A percentile compares a stretch with the other conserved stretches of the same genome.
Evolutionary conservation across 2,329 filamentous ascomycete species (phyloP).

Genomic region (Thermomyces lanuginosus): DNA sequence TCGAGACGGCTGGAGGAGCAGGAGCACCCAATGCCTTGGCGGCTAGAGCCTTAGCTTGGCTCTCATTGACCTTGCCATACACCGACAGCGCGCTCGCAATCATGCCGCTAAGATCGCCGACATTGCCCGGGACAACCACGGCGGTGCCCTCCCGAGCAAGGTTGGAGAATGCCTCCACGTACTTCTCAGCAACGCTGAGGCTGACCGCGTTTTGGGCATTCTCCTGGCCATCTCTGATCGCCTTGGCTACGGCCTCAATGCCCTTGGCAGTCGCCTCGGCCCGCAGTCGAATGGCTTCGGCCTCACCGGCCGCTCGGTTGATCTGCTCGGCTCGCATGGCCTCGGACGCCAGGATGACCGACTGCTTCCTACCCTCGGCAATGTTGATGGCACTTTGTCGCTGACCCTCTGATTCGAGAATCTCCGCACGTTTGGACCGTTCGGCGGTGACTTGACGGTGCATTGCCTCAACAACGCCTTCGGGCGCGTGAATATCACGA

Average conservation of each 20-base stretch:
- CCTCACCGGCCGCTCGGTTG: constrained; percentile 82
- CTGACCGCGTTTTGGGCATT: constrained; percentile 72
- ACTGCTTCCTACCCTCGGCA: constrained; percentile 92
- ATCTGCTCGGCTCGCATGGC: constrained; percentile 80
- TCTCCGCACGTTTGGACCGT: constrained; percentile 92
- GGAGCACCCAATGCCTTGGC: constrained; percentile 20
- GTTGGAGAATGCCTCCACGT: constrained; percentile 85
- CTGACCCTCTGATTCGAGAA: constrained; percentile 92
- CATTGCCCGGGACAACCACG: constrained; percentile 89
- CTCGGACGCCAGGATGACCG: constrained; percentile 88
- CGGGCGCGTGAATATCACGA: constrained; percentile 90
- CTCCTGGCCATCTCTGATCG: constrained; percentile 56
- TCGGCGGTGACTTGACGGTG: constrained; percentile 95
- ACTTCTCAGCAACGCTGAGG: constrained; percentile 86
- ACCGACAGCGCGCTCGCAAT: constrained; percentile 91
- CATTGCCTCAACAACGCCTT: constrained; percentile 90
- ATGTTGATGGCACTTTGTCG: constrained; percentile 97
- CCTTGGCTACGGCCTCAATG: constrained; percentile 67
- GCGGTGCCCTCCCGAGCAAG: constrained; percentile 90
- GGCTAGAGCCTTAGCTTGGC: constrained; percentile 51
- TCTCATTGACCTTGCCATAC: constrained; percentile 79
- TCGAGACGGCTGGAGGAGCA: constrained; percentile 7
- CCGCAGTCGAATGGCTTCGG: constrained; percentile 78
- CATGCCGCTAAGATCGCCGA: constrained; percentile 91
- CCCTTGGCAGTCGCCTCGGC: constrained; percentile 73